These are phyloP conservation scores for Geotrichum bryndzae DNA, from an alignment of 1,139 yeast genomes.

Conservation along the genomic window DNA sequence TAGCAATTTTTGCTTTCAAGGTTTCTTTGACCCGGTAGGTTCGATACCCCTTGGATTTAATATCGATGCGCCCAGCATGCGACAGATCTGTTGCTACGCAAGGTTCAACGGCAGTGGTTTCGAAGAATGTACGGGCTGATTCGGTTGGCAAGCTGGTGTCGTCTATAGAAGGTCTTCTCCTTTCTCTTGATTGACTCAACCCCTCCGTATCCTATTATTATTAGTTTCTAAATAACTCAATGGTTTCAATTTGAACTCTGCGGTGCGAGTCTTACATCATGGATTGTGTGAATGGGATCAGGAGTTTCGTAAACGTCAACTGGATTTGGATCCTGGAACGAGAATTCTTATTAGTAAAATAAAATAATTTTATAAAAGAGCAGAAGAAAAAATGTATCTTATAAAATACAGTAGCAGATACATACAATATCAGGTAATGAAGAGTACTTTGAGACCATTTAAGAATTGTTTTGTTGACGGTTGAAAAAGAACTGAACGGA, in stretches of 20 bases:
- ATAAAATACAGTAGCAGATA: background rate
- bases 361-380: too few species aligned
- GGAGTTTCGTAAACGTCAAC: constrained; percentile 16
- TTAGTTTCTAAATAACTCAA: background rate
- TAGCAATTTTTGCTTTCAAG: constrained; percentile 12
- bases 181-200: background rate
- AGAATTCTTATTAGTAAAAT: background rate
- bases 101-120: constrained; percentile 6
- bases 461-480: background rate
- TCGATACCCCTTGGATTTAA: constrained; percentile 3
- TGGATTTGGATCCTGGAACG: constrained; percentile 16
- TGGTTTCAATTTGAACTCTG: background rate
- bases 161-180: constrained; percentile 14
- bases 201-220: background rate
- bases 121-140: constrained; percentile 9
- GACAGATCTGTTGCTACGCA: constrained; percentile 2
- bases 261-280: constrained; percentile 4
- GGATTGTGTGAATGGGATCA: constrained; percentile 2
- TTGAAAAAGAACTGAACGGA: background rate
- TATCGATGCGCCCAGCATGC: background rate
- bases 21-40: constrained; percentile 11
- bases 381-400: background rate
- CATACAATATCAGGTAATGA: constrained; percentile 17
- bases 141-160: background rate
- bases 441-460: constrained; percentile 12